These are phyloP conservation scores for Floccularia luteovirens DNA, from an alignment of 768 basidiomycete genomes.

Conservation along the genomic window DNA sequence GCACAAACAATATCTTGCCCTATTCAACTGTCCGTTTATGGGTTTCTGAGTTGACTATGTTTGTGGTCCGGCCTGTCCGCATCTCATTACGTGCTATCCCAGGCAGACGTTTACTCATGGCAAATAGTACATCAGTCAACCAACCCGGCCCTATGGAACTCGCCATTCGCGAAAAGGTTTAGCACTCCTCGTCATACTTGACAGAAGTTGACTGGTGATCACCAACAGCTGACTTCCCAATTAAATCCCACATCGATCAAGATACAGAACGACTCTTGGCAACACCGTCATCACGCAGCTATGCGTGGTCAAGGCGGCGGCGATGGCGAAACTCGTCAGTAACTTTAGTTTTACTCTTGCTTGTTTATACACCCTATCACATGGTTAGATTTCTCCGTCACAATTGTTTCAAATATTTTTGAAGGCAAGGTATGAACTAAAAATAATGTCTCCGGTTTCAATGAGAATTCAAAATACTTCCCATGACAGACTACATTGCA, in stretches of 20 bases:
- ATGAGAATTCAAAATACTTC: too few species aligned
- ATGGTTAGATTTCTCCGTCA: slow-evolving; percentile 63
- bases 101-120: too few species aligned
- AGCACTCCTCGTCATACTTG: slow-evolving; percentile 6
- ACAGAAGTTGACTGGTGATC: slow-evolving; percentile 9
- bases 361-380: slow-evolving; percentile 8
- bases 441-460: too few species aligned
- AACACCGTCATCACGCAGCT: slow-evolving; percentile 78
- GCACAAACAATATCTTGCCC: not conserved
- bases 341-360: slow-evolving; percentile 4
- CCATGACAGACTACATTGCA: slow-evolving; percentile 59
- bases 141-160: slow-evolving; percentile 44
- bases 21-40: not conserved
- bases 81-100: too few species aligned
- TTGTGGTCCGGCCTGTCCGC: too few species aligned
- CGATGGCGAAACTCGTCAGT: slow-evolving; percentile 79
- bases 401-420: slow-evolving; percentile 68
- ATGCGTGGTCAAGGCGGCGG: slow-evolving; percentile 67
- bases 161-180: slow-evolving; percentile 56
- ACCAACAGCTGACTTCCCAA: slow-evolving; percentile 47
- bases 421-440: slow-evolving; percentile 53
- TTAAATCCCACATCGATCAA: slow-evolving; percentile 56
- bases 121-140: slow-evolving; percentile 3
- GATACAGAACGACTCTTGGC: slow-evolving; percentile 77
- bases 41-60: not conserved